Evolutionary conservation across 1,284 basidiomycete species (phyloP).

Genomic region (Stygiomarasmius scandens): DNA sequence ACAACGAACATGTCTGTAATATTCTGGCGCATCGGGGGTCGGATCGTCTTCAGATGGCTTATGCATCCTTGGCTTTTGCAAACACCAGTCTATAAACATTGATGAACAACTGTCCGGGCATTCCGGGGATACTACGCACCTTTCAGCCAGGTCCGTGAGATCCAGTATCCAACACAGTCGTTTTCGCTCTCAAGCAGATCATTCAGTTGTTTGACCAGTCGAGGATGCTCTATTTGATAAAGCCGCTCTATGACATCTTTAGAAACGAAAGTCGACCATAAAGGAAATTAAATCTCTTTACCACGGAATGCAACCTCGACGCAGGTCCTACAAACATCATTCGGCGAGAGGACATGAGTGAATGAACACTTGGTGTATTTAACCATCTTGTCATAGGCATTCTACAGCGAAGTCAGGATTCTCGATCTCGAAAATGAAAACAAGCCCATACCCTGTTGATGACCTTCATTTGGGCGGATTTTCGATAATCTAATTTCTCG

Average conservation of each 20-base stretch:
- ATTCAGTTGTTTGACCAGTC: slow-evolving; percentile 58
- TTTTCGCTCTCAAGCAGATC: slow-evolving; percentile 45
- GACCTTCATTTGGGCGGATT: slow-evolving; percentile 65
- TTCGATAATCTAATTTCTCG: slow-evolving; percentile 56
- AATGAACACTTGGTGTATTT: slow-evolving; percentile 50
- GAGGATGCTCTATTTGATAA: slow-evolving; percentile 69
- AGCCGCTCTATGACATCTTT: slow-evolving; percentile 51
- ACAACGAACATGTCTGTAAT: slow-evolving; percentile 61
- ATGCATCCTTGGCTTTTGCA: slow-evolving; percentile 76
- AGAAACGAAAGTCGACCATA: not conserved
- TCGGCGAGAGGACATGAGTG: slow-evolving; percentile 44
- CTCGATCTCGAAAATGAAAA: slow-evolving; percentile 6
- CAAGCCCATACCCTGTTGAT: slow-evolving; percentile 47
- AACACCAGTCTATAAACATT: slow-evolving; percentile 63
- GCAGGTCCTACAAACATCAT: slow-evolving; percentile 61
- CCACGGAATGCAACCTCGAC: slow-evolving; percentile 62
- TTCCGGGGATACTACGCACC: slow-evolving; percentile 44
- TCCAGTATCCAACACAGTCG: slow-evolving; percentile 60
- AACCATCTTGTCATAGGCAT: slow-evolving; percentile 49
- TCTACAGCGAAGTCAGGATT: slow-evolving; percentile 34
- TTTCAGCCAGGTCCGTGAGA: slow-evolving; percentile 78
- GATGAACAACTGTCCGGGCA: slow-evolving; percentile 6
- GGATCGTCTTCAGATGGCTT: slow-evolving; percentile 55
- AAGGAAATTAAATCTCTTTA: slow-evolving; percentile 27
- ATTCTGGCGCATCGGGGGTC: slow-evolving; percentile 62